Evolutionary conservation across 164 flowering plant species (phyloP).

Genomic region (Buxus sempervirens): DNA sequence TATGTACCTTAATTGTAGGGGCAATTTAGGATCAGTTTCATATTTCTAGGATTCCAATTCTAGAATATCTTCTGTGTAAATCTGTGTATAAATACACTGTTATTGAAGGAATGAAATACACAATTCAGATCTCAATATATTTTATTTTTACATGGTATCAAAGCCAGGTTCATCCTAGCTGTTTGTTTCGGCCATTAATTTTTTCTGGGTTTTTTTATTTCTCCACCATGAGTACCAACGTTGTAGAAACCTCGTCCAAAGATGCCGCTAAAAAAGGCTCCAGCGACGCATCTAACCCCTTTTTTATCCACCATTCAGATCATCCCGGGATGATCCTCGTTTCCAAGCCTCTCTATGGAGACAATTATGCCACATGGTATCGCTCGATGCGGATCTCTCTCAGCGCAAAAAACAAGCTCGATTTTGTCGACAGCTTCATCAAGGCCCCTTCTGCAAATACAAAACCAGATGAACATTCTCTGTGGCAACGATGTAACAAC

Average conservation of each 20-base stretch:
- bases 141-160: neutral
- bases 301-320: neutral
- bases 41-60: neutral
- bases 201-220: no score
- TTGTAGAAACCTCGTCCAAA: neutral
- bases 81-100: neutral
- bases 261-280: neutral
- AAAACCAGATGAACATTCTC: neutral
- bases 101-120: no score
- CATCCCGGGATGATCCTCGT: neutral
- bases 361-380: no score
- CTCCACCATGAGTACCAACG: neutral
- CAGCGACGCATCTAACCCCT: neutral
- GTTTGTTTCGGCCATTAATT: neutral
- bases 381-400: no score
- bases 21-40: neutral
- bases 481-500: neutral
- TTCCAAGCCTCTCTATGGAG: neutral
- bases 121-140: no score
- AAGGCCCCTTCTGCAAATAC: neutral
- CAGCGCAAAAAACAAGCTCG: neutral
- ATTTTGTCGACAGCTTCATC: neutral
- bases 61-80: neutral
- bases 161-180: neutral
- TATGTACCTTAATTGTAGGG: neutral